Evolutionary conservation across 2,329 filamentous ascomycete species (phyloP).

Genomic region (Colletotrichum chrysophilum): DNA sequence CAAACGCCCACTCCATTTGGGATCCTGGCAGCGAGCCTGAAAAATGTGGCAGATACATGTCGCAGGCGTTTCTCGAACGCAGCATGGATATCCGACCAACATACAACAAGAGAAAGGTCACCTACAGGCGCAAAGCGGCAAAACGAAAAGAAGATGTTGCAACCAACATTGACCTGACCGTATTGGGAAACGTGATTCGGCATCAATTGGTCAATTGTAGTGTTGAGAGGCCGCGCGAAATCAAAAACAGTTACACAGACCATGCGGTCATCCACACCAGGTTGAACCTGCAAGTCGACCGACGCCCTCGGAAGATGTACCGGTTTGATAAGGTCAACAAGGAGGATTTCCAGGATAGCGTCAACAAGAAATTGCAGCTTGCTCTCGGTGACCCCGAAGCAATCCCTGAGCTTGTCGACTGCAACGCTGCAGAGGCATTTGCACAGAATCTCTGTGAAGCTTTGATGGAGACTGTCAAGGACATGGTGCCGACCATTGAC

Average conservation of each 20-base stretch:
- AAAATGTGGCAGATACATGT: not conserved
- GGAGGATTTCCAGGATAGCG: not conserved
- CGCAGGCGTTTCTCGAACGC: not conserved
- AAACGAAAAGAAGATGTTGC: rapidly evolving
- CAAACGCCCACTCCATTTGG: not conserved
- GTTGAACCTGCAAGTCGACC: rapidly evolving
- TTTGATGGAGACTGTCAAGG: not conserved
- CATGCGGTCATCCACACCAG: not conserved
- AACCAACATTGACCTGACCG: not conserved
- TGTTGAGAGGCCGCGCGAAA: not conserved
- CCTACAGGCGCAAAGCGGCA: not conserved
- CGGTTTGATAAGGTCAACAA: not conserved
- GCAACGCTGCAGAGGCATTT: not conserved
- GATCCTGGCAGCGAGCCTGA: rapidly evolving
- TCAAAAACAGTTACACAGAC: not conserved
- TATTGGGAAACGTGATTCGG: not conserved
- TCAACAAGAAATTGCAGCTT: not conserved
- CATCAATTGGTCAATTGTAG: not conserved
- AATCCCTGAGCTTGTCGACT: not conserved
- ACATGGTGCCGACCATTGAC: not conserved
- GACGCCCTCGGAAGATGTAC: not conserved
- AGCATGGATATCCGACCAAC: not conserved
- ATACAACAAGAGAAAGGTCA: not conserved
- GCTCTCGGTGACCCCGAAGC: not conserved
- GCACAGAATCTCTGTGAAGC: not conserved